These are phyloP conservation scores for Entelexis sorbosivorans DNA, from an alignment of 1,139 yeast genomes.

Conservation along the genomic window DNA sequence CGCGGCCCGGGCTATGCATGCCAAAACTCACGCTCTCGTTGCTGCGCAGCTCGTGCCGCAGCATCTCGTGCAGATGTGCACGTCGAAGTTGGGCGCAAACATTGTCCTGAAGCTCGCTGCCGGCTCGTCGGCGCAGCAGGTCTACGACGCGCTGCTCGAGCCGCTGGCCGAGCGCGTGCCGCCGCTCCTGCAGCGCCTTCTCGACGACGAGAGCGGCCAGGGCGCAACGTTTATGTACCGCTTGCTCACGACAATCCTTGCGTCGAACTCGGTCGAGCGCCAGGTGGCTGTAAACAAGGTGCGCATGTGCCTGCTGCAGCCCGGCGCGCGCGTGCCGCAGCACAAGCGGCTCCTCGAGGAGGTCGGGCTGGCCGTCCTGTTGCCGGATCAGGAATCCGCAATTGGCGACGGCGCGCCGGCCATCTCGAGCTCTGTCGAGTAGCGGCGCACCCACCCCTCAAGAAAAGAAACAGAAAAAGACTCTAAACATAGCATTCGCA, in stretches of 20 bases:
- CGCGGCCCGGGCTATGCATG: conserved; percentile 28
- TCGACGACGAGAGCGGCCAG: conserved; percentile 26
- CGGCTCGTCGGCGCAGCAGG: conserved; percentile 49
- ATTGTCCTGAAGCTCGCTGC: conserved; percentile 71
- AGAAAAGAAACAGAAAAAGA: not conserved
- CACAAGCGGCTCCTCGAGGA: conserved; percentile 86
- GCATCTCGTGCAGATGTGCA: conserved; percentile 53
- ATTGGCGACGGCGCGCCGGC: not conserved
- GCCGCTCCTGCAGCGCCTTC: conserved; percentile 25
- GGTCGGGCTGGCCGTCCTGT: conserved; percentile 49
- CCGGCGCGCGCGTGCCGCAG: conserved; percentile 52
- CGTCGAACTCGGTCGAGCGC: conserved; percentile 43
- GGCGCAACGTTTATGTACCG: conserved; percentile 44
- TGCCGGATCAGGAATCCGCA: conserved; percentile 6
- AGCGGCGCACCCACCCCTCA: not conserved
- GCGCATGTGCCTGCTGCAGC: conserved; percentile 47
- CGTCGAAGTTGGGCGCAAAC: conserved; percentile 77
- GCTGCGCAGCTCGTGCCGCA: conserved; percentile 49
- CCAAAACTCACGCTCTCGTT: conserved; percentile 42
- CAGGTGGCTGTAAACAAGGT: conserved; percentile 50
- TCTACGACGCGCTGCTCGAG: conserved; percentile 36
- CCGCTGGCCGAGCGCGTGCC: conserved; percentile 25
- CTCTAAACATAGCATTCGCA: not conserved
- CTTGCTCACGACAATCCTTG: conserved; percentile 40
- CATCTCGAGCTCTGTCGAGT: conserved; percentile 1